phyloP scores from a whole-genome alignment of 1,284 basidiomycete species.

The Ceratobasidium sp. region DNA sequence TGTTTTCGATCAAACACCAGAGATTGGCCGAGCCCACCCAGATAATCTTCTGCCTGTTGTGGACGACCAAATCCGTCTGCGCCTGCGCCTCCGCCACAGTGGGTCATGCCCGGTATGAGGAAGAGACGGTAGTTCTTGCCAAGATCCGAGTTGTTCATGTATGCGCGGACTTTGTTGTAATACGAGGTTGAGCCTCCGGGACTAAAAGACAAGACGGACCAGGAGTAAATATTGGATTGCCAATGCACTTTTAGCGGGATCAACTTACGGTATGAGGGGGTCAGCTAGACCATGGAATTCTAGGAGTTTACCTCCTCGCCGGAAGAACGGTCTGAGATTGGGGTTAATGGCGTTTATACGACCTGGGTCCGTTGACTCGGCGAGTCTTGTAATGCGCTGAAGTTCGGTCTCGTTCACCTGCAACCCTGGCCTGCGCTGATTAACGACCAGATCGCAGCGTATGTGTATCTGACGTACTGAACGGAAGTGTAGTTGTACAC shows the following conservation, averaged over 20 bases:
- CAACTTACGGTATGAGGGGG: conserved; percentile 37
- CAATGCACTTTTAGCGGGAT: too few relatives aligned
- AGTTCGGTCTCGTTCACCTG: conserved; percentile 41
- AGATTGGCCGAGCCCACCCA: conserved; percentile 22
- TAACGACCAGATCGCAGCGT: not conserved
- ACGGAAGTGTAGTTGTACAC: conserved; percentile 38
- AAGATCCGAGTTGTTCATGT: conserved; percentile 27
- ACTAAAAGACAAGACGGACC: not conserved
- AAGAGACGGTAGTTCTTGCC: conserved; percentile 35
- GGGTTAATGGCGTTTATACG: conserved; percentile 38
- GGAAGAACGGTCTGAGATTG: conserved; percentile 39
- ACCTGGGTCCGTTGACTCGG: conserved; percentile 22
- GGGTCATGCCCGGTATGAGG: conserved; percentile 25
- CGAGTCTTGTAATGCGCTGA: conserved; percentile 20
- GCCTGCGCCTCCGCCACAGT: conserved; percentile 36
- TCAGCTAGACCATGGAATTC: conserved; percentile 41
- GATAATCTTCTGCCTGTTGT: conserved; percentile 8
- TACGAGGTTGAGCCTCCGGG: conserved; percentile 40
- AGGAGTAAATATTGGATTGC: not conserved
- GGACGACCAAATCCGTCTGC: conserved; percentile 37
- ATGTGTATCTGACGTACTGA: conserved; percentile 16
- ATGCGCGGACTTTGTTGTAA: conserved; percentile 36
- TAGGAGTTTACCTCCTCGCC: conserved; percentile 34
- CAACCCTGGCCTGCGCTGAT: not conserved
- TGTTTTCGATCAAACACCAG: conserved; percentile 20